Percentiles rank a stretch among this genome's conserved stretches.
Conservation (phyloP, 2,329 filamentous ascomycete species). For the Curvularia eragrostidis region DNA sequence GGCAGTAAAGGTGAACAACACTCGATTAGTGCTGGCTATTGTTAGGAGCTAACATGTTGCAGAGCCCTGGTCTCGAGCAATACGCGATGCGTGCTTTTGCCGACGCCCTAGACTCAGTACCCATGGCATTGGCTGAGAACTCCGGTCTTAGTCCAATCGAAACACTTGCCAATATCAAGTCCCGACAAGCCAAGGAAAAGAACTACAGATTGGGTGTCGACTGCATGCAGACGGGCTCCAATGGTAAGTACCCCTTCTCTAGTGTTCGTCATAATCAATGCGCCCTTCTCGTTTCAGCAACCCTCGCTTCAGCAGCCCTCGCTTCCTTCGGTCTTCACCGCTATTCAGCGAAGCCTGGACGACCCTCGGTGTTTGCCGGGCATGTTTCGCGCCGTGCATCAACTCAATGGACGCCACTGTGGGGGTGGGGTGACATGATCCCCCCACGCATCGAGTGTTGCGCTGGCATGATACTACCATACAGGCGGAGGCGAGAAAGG, state of each 20-base stretch:
- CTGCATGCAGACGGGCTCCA: conserved; percentile 94
- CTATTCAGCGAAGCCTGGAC: conserved; percentile 18
- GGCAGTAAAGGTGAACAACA: conserved; percentile 70
- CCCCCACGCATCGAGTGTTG: conserved; percentile 31
- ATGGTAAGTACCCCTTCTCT: conserved; percentile 62
- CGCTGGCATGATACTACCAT: conserved; percentile 23
- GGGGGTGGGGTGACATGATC: conserved; percentile 23
- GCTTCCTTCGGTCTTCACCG: conserved; percentile 26
- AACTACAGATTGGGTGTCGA: conserved; percentile 86
- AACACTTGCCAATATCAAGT: conserved; percentile 93
- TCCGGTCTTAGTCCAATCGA: conserved; percentile 95
- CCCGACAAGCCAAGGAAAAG: conserved; percentile 89
- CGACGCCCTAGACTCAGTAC: conserved; percentile 89
- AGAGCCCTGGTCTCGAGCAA: conserved; percentile 95
- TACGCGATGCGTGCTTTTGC: conserved; percentile 99
- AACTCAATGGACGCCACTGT: conserved; percentile 24
- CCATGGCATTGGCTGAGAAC: conserved; percentile 97
- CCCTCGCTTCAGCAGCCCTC: conserved; percentile 12
- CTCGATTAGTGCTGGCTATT: background rate
- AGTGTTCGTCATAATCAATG: conserved; percentile 11
- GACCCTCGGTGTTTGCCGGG: conserved; percentile 12
- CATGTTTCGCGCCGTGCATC: conserved; percentile 31
- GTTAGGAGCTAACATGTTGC: conserved; percentile 22
- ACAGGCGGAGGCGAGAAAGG: conserved; percentile 16
- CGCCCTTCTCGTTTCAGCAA: conserved; percentile 1